Evolutionary conservation across 805 yeast genomes (phyloP), one percentile per base, ranked within the genome.

Genomic region (Sporopachydermia lactativora): DNA sequence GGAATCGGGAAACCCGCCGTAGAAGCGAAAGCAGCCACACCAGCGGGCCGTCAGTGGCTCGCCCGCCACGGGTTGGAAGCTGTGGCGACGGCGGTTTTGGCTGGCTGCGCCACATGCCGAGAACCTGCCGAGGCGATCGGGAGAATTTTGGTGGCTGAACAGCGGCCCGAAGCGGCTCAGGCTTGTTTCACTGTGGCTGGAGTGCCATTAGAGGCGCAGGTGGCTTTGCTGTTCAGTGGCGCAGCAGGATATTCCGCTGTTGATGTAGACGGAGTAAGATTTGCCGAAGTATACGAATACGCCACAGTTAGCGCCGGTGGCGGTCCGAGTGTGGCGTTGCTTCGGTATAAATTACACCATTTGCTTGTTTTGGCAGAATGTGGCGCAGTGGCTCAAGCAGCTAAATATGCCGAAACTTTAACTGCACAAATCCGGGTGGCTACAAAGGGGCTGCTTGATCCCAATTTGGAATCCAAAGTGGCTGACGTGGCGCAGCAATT

Each of bases 251-350:
- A 62, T 1, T 49, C 53, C 31, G 58, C 73, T 15, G 73, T 72
- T 2, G 59, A 71, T 18, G 47, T 64, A 19, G 75, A 73, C 39
- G 55, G 72, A 16, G 52, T 69, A 34, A 53, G 78, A 18, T 66
- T 80, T 52, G 74, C 81, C 3, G 94, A 84, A 53, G 57, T 81
- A 3, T 82, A 77, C 52, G 94, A 84, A 54, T 78, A 63, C 50
- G 53, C 65, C 4, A 54, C 65, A 2, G 56, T 64, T 2, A 51
- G 65, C 18, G 31, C 31, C 31, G 31, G 31, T n/a, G 13, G n/a
- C 13, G 31, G 8, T 8, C 8, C n/a, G 13, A n/a, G 31, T 24
- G 8, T n/a, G 8, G 31, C 8, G 31, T n/a, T 24, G 8, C 8
- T 24, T 24, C 65, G 74, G 0, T 64, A 71, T 47, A 82, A 81